Base-by-base conservation (phyloP, 495 filamentous ascomycete genomes). In the Aspergillus incahuasiensis region DNA sequence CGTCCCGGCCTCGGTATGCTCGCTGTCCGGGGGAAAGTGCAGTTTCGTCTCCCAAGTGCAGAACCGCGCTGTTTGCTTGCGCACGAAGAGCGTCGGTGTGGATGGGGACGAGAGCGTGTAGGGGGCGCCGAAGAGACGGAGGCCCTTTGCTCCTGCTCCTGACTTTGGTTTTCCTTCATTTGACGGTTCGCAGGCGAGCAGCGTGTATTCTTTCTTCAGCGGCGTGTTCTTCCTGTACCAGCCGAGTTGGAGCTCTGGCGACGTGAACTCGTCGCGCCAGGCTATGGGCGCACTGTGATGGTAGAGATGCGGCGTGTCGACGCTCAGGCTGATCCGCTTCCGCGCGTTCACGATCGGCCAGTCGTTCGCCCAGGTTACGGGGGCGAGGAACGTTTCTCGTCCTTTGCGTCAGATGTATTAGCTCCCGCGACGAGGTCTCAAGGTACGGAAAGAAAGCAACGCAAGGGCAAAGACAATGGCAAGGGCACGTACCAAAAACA, bases 321-420 rank as follows among this genome's bases (percentile, higher is more conserved):
- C 66, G 12, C 69, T 50, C 6, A 78, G 70, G 0, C 67, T 52
- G 20, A 80, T 74, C 45, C 74, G 73, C 9, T 71, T 53, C 5
- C 75, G 72, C 0, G 57, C 55, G 52, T 78, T 77, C 19, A 81
- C 58, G 7, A 80, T 63, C 1, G 77, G 78, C 78, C 78, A 80
- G 51, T 75, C 69, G 39, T 76, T 63, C 11, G 67, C 59, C 78
- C 77, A 80, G 12, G 69, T 61, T 6, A 80, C 59, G 0, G 74
- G 70, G 13, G 71, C 65, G 3, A 81, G 62, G 48, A 79, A 80
- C 0, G 69, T 76, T 57, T 81, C 77, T 7, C 77, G 64, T 0
- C 79, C 78, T 68, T 28, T 28, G 25, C n/a, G n/a, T n/a, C n/a
- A n/a, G n/a, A n/a, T n/a, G n/a, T n/a, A n/a, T n/a, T n/a, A n/a